Evolutionary conservation across 2,329 filamentous ascomycete genomes (phyloP), one percentile per base, ranked within the genome.

Genomic region (Pseudogymnoascus sp.): DNA sequence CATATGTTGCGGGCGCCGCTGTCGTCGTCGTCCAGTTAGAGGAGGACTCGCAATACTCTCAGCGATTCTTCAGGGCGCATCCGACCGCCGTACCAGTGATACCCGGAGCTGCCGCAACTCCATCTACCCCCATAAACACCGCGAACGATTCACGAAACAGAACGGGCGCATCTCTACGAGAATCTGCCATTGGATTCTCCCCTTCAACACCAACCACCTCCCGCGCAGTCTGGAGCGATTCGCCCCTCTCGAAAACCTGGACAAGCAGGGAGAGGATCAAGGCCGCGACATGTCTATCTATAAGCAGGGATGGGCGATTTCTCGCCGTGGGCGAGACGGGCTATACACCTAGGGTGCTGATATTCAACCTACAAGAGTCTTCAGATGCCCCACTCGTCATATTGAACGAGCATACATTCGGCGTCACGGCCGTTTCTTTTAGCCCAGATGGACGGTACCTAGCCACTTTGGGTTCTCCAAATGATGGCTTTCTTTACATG

Each of bases 311-410:
- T 76, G 93, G 90, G 33, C 89, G 85, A 69, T 96, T 89, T 73
- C 80, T 99, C 62, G 95, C 93, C 8, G 89, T 97, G 2, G 95
- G 95, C 70, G 95, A 99, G 78, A 96, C 93, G 3, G 95, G 95
- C 21, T 97, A 97, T 75, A 90, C 88, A 62, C 95, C 95, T 5
- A 84, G 95, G 62, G 91, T 99, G 21, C 80, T 97, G 64, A 87
- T 99, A 63, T 99, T 96, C 76, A 91, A 86, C 33, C 86, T 95
- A 4, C 84, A 89, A 69, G 92, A 96, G 71, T 89, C 90, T 1
- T 88, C 87, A 2, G 93, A 97, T 71, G 83, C 83, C 0, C 95
- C 95, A 2, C 80, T 97, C 6, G 90, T 92, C 2, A 91, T 90
- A 36, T 84, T 99, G 63, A 90, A 86, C 63, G 95, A 99, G 72